These are phyloP conservation scores for Ilex asprella DNA, from an alignment of 257 asterid genomes.

Conservation along the genomic window DNA sequence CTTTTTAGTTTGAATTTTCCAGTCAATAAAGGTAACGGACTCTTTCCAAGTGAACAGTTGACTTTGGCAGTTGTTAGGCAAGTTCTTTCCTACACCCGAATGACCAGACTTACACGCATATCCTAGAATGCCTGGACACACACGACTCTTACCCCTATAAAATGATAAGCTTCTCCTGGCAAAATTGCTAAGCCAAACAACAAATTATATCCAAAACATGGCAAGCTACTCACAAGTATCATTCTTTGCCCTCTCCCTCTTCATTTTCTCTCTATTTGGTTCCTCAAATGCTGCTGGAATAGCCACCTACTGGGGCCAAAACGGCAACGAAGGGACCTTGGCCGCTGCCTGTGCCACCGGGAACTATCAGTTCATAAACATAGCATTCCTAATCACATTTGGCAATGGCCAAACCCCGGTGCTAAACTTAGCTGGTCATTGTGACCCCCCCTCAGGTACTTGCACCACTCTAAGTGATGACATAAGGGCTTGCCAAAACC, in stretches of 20 bases:
- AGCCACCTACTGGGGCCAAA: conserved; percentile 63
- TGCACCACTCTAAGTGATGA: conserved; percentile 20
- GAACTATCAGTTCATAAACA: conserved; percentile 30
- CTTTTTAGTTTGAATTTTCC: no score
- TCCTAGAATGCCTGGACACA: no score
- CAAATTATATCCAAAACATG: no score
- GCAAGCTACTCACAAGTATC: no score
- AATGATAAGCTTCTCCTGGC: no score
- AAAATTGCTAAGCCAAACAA: no score
- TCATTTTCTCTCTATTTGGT: conserved; percentile 13
- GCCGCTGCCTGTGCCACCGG: conserved; percentile 45
- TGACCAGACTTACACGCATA: no score
- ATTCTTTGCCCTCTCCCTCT: conserved; percentile 10
- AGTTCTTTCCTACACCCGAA: no score
- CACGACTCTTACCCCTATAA: no score
- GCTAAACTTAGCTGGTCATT: conserved; percentile 58
- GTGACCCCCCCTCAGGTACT: conserved; percentile 13
- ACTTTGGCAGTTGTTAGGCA: no score
- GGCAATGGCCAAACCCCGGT: conserved; percentile 44
- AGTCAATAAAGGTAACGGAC: no score
- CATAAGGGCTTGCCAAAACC: conserved; percentile 20
- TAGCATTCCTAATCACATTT: conserved; percentile 38
- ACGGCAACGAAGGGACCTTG: conserved; percentile 40
- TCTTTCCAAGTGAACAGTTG: no score
- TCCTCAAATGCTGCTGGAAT: conserved; percentile 31